phyloP scores from a whole-genome alignment of 1,139 yeast genomes.

The Saccharomyces hybrid region DNA sequence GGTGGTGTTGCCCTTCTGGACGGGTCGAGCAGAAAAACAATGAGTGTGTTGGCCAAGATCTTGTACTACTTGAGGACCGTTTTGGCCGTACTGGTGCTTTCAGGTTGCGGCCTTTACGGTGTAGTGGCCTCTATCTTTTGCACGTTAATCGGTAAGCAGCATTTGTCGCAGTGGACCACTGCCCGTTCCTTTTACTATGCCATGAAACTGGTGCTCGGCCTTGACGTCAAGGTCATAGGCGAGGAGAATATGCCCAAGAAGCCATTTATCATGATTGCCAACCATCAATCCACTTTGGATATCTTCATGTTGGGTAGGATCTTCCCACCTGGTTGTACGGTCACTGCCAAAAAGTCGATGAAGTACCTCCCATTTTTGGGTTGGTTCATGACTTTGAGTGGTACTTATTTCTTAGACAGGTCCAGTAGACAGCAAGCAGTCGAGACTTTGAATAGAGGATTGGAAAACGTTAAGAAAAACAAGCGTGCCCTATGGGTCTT shows the following conservation, averaged over 20 bases:
- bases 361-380: slow-evolving; percentile 89
- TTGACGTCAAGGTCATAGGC: slow-evolving; percentile 61
- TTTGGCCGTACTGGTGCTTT: slow-evolving; percentile 45
- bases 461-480: slow-evolving; percentile 48
- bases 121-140: slow-evolving; percentile 66
- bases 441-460: slow-evolving; percentile 62
- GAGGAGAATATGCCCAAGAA: slow-evolving; percentile 43
- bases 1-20: too few relatives aligned
- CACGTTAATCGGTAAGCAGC: slow-evolving; percentile 63
- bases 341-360: slow-evolving; percentile 82
- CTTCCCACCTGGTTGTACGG: slow-evolving; percentile 85
- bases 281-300: slow-evolving; percentile 90
- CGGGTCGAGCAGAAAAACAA: neutral
- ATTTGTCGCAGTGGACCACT: slow-evolving; percentile 81
- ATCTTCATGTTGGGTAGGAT: slow-evolving; percentile 69
- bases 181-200: slow-evolving; percentile 71
- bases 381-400: slow-evolving; percentile 90
- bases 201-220: slow-evolving; percentile 56
- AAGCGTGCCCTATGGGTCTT: slow-evolving; percentile 75
- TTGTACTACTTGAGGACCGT: slow-evolving; percentile 52
- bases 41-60: slow-evolving; percentile 17
- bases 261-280: slow-evolving; percentile 80
- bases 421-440: slow-evolving; percentile 68
- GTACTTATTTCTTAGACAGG: slow-evolving; percentile 87
- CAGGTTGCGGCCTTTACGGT: slow-evolving; percentile 66